Conservation (phyloP, 805 yeast species). For the Yarrowia deformans region DNA sequence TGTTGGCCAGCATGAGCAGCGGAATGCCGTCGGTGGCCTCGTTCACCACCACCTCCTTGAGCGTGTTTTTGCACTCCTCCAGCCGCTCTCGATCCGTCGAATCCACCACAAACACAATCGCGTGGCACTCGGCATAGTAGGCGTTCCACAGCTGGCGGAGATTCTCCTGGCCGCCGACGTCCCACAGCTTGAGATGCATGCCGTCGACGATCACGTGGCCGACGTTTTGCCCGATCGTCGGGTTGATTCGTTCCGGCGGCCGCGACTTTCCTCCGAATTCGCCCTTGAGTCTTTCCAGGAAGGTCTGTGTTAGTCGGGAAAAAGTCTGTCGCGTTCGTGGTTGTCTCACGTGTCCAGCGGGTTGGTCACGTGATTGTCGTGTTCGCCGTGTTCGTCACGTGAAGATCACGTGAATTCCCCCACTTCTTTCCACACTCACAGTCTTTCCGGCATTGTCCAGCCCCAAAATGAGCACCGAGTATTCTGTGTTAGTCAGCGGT, state of each 20-base stretch:
- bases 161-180: conserved; percentile 93
- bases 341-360: too few relatives aligned
- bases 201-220: conserved; percentile 54
- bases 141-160: conserved; percentile 85
- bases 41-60: conserved; percentile 61
- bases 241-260: conserved; percentile 71
- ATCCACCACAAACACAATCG: conserved; percentile 89
- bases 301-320: conserved; percentile 52
- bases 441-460: conserved; percentile 97
- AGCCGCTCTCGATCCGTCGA: conserved; percentile 84
- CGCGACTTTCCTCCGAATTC: conserved; percentile 53
- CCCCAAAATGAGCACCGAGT: conserved; percentile 82
- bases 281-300: conserved; percentile 69
- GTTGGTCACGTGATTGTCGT: too few relatives aligned
- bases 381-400: too few relatives aligned
- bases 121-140: conserved; percentile 86
- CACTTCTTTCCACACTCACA: conserved; percentile 47
- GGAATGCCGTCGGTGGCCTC: conserved; percentile 81
- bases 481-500: conserved; percentile 55
- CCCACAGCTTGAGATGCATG: conserved; percentile 81
- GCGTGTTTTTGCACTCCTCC: conserved; percentile 77
- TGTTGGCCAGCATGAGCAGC: conserved; percentile 91
- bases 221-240: conserved; percentile 93
- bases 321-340: too few relatives aligned
- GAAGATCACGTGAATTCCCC: conserved; percentile 35